phyloP scores from a whole-genome alignment of 208 protist species.

The Wallacemonas sp. region DNA sequence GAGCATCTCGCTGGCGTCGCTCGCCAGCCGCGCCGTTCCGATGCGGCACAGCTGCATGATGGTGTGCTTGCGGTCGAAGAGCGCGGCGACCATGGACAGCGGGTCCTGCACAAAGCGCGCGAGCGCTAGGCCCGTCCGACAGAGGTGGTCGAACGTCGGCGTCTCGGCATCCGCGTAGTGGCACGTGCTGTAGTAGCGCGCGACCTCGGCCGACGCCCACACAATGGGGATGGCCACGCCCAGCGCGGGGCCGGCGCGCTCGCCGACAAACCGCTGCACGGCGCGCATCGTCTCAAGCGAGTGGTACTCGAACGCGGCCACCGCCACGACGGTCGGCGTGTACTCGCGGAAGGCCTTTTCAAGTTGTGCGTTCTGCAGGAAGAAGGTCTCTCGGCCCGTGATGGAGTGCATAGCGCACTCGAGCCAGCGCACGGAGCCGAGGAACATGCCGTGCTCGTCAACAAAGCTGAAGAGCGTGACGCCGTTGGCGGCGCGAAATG shows the following conservation, averaged over 20 bases:
- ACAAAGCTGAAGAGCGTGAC: conserved; percentile 77
- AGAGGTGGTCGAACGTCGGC: conserved; percentile 40
- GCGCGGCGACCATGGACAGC: conserved; percentile 45
- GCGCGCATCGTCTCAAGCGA: conserved; percentile 62
- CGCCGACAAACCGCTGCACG: conserved; percentile 63
- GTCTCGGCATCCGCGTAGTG: conserved; percentile 51
- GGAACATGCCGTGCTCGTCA: conserved; percentile 69
- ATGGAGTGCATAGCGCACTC: conserved; percentile 64
- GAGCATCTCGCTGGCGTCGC: conserved; percentile 51
- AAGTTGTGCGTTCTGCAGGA: conserved; percentile 61
- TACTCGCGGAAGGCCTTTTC: conserved; percentile 63
- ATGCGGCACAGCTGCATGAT: conserved; percentile 60
- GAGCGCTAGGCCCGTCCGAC: conserved; percentile 51
- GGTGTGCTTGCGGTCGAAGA: conserved; percentile 77
- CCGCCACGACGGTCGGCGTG: conserved; percentile 69
- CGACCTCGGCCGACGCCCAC: conserved; percentile 70
- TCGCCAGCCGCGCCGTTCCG: conserved; percentile 21
- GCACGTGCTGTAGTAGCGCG: conserved; percentile 65
- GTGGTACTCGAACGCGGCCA: conserved; percentile 48
- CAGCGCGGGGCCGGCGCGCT: conserved; percentile 39
- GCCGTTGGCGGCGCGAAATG: conserved; percentile 66
- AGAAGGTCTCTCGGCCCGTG: conserved; percentile 44
- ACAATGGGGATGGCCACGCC: conserved; percentile 64
- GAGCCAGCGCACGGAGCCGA: conserved; percentile 72
- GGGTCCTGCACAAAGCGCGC: conserved; percentile 83